phyloP scores from a whole-genome alignment of 306 rosid species.

The Mucuna pruriens region DNA sequence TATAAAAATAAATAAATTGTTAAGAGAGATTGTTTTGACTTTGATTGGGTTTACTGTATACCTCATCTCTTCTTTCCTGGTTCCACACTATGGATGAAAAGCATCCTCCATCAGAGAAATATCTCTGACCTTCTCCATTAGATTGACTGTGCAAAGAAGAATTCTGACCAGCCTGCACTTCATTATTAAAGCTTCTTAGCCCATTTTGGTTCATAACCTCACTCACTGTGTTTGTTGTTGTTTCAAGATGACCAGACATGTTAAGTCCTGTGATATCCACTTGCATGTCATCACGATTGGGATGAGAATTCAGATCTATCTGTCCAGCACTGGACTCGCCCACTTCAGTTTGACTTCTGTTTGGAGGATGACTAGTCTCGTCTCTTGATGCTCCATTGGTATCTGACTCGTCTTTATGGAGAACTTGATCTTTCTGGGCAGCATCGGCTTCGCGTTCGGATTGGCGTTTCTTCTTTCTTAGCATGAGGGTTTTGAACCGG shows the following conservation, averaged over 20 bases:
- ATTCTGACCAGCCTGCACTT: constrained; percentile 43
- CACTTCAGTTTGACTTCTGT: constrained; percentile 47
- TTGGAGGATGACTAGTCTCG: constrained; percentile 37
- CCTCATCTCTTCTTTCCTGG: constrained; percentile 52
- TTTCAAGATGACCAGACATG: constrained; percentile 54
- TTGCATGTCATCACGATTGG: constrained; percentile 66
- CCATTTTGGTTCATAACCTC: constrained; percentile 49
- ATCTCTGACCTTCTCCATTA: constrained; percentile 51
- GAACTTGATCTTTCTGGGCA: constrained; percentile 42
- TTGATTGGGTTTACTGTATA: constrained; percentile 45
- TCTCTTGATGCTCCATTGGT: constrained; percentile 49
- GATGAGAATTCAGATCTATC: constrained; percentile 82
- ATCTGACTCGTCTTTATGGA: constrained; percentile 44
- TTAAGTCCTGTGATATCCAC: constrained; percentile 51
- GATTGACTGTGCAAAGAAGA: constrained; percentile 47
- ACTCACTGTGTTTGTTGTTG: constrained; percentile 37
- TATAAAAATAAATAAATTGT: neutral
- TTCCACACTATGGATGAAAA: constrained; percentile 51
- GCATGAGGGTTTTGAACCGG: constrained; percentile 91
- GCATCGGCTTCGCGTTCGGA: constrained; percentile 66
- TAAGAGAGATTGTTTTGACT: constrained; percentile 49
- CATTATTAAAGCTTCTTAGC: constrained; percentile 41
- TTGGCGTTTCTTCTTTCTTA: constrained; percentile 84
- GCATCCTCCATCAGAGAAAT: constrained; percentile 50
- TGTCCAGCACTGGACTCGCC: constrained; percentile 61